Evolutionary conservation across 257 asterid species (phyloP).

Genomic region (Capsicum rhomboideum): DNA sequence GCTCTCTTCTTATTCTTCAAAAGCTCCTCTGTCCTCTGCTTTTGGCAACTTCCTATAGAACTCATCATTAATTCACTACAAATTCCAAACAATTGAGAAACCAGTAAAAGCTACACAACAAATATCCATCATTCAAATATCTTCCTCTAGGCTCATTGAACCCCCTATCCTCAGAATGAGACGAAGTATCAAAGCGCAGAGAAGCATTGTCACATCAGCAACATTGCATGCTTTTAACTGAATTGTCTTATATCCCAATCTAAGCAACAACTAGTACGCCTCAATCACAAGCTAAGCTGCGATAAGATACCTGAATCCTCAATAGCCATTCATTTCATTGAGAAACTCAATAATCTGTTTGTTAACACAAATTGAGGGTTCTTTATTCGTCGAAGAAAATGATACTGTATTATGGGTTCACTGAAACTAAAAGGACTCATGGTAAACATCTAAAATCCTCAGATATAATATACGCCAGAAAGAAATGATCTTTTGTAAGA

Average conservation of each 20-base stretch:
- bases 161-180: neutral
- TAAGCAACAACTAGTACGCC: neutral
- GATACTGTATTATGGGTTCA: neutral
- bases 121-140: neutral
- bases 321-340: neutral
- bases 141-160: neutral
- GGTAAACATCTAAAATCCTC: neutral
- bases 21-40: neutral
- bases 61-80: neutral
- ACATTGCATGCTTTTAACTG: neutral
- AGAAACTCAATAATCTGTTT: neutral
- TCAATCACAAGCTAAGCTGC: neutral
- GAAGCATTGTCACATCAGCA: neutral
- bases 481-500: neutral
- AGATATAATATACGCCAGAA: neutral
- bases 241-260: neutral
- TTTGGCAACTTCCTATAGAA: neutral
- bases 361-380: neutral
- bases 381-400: neutral
- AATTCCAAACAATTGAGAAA: neutral
- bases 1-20: neutral
- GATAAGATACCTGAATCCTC: neutral
- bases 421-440: neutral
- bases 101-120: neutral
- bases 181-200: neutral